Evolutionary conservation across 2,329 filamentous ascomycete genomes (phyloP), one percentile per base, ranked within the genome.

Genomic region (Ploettnerulaceae sp.): DNA sequence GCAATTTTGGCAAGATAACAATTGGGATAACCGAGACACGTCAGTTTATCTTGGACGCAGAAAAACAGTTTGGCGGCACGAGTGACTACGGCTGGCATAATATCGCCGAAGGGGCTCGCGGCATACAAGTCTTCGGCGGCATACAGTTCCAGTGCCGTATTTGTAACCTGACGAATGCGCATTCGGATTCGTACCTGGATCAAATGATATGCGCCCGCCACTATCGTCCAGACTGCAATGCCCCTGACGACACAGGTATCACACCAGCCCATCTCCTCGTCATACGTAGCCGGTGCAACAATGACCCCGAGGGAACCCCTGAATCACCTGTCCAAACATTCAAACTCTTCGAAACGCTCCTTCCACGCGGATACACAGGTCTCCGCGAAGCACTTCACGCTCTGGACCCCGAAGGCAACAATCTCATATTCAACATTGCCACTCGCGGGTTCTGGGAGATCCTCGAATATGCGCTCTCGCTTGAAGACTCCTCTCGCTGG

Each of bases 81-180:
- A 38, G 32, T 4, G 40, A 43, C 3, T 58, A 58, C 29, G 54
- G 56, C 8, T 58, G 57, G 37, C 51, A 55, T 25, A 51, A 60
- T 9, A 60, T 60, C 22, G 52, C 53, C 2, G 42, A 56, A 12
- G 57, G 56, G 32, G 52, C 48, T 14, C 25, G 53, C 35, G 54
- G 54, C 3, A 54, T 46, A 0, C 48, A 41, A 4, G 45, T 49
- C 12, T 39, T 40, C 14, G 44, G 37, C 7, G 45, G 47, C 34
- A 51, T 38, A n/a, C n/a, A n/a, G 22, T 48, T 49, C 25, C 36
- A 49, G 11, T 55, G 56, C 34, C 47, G 53, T 4, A 54, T 57
- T 8, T 58, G 54, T 36, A 33, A 52, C 14, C 45, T 41, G 32
- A 11, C 11, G 9, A 52, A 56, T 18, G 32, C 51, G 0, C 56